Base-by-base conservation (phyloP, 2,329 filamentous ascomycete genomes). In the Aspergillus quadricinctus region DNA sequence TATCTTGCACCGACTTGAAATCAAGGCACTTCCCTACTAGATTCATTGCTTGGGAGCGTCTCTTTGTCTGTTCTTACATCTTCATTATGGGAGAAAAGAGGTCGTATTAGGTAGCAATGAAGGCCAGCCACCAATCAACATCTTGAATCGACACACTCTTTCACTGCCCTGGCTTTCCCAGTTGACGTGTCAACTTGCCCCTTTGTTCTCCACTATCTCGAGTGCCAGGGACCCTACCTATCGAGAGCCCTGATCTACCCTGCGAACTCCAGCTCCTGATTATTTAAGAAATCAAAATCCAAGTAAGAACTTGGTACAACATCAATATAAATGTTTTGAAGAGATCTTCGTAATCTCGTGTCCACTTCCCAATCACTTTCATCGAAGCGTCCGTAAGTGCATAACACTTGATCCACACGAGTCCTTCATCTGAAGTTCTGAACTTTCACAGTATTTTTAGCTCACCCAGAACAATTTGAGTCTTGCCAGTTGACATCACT, bases 121-220 rank as follows among this genome's bases (percentile, higher is more conserved):
- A 23, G 11, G 6, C 41, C 3, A 23, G n/a, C 21, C 19, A 14
- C 19, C 21, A 46, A 23, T 23, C 19, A 46, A 23, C 43, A 9
- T 17, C 43, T 5, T 46, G 4, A 23, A 43, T 23, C 21, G 40
- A 21, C 21, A 23, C n/a, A 43, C 21, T 43, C n/a, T 43, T 40
- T 37, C 14, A 17, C 31, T 37, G 31, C 14, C 7, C 31, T 37
- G 31, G 3, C 14, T 37, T 37, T 31, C 3, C 3, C 14, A 37
- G 14, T 52, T 23, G 37, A 35, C 50, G 55, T 59, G 50, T 59
- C 40, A 53, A 57, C 55, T 50, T 57, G 55, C 57, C 55, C 49
- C 43, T 59, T 57, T 59, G 55, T 7, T 25, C n/a, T 48, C 55
- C 55, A 57, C 55, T 49, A 37, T 27, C 28, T 37, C 23, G 9